Evolutionary conservation across 75 land plant genomes (phyloP).

Genomic region (Pinus taeda): DNA sequence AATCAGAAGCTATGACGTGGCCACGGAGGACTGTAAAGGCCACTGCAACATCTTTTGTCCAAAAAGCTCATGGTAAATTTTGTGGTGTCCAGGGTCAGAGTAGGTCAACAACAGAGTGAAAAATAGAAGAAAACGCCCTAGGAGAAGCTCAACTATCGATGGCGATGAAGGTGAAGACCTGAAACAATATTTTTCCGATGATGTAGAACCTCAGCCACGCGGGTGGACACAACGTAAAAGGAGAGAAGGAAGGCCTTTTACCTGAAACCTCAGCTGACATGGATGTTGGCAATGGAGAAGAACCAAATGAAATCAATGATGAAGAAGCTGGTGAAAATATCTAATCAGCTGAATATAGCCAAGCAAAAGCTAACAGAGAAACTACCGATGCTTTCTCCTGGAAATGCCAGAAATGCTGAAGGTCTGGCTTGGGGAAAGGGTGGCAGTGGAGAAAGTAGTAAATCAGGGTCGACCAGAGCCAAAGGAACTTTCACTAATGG

Average conservation of each 20-base stretch:
- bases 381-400: too few relatives aligned
- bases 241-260: conserved; percentile 15
- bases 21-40: conserved; percentile 55
- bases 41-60: conserved; percentile 48
- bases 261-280: conserved; percentile 19
- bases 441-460: too few relatives aligned
- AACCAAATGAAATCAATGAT: conserved; percentile 24
- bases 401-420: too few relatives aligned
- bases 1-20: conserved; percentile 79
- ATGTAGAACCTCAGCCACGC: conserved; percentile 29
- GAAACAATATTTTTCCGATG: conserved; percentile 51
- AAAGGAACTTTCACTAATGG: too few relatives aligned
- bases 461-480: too few relatives aligned
- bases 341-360: background rate
- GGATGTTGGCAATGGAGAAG: conserved; percentile 36
- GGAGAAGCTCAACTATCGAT: conserved; percentile 35
- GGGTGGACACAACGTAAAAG: conserved; percentile 33
- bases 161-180: conserved; percentile 50
- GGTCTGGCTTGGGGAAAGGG: too few relatives aligned
- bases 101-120: conserved; percentile 28
- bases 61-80: conserved; percentile 46
- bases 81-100: conserved; percentile 33
- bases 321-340: conserved; percentile 8
- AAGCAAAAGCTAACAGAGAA: background rate
- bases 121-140: conserved; percentile 30